Evolutionary conservation across 2,329 filamentous ascomycete species (phyloP), one percentile per base, ranked within the genome.

Genomic region (Microsporum audouinii): DNA sequence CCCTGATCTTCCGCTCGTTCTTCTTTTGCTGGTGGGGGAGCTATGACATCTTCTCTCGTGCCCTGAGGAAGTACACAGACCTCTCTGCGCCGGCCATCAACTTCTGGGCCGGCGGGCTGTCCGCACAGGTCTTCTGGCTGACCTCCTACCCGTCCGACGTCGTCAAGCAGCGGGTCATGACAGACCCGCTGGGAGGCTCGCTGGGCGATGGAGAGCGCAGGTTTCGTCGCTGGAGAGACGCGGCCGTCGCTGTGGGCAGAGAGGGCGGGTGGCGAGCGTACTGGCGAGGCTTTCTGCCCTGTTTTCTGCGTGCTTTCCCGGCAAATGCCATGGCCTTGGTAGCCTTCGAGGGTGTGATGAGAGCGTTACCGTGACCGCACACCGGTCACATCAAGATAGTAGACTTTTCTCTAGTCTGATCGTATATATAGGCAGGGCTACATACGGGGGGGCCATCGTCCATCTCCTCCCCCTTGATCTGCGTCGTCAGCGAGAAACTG

Each of bases 21-120:
- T 99, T 99, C 80, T 96, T 96, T 81, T 94, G 87, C 78, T 97
- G 91, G 91, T 99, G 94, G 94, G 86, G 86, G n/a, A 88, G 85
- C 63, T 99, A 99, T 77, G 92, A 96, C 69, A 68, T 96, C 34
- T 82, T 97, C 67, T 88, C 89, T 3, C 80, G 84, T 27, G 76
- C 80, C 62, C 78, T 97, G 70, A 78, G 82, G 60, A 74, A 82
- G 17, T 78, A 84, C 68, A 96, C 91, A 1, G 75, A 68, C 10
- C 77, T 96, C 60, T 88, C 88, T 60, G 84, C 84, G 0, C 90
- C 94, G 0, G 86, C 86, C 0, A 81, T 97, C 70, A 97, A 97
- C 72, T 99, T 99, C 78, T 97, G 92, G 92, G 92, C 94, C 0
- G 94, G 94, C 2, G 94, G 94, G 0, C 77, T 97, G 58, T 91